A percentile compares a stretch with the other conserved stretches of the same genome.
These are phyloP conservation scores for Kluyveromyces lactis DNA, from an alignment of 805 yeast species.

Conservation along the genomic window DNA sequence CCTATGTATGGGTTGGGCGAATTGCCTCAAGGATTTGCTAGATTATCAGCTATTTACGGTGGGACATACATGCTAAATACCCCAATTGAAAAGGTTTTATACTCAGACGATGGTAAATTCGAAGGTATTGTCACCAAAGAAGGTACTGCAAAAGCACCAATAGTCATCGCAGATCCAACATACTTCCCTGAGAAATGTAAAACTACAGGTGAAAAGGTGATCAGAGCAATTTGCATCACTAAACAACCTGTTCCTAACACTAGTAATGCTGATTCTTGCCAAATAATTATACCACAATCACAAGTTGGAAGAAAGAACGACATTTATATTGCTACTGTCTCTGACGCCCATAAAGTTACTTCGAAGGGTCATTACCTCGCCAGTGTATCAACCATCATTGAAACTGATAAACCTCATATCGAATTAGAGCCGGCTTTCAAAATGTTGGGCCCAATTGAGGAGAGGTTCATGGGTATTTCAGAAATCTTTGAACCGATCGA, in stretches of 20 bases:
- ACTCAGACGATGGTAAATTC: conserved; percentile 63
- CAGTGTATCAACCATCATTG: conserved; percentile 88
- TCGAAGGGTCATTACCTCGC: conserved; percentile 87
- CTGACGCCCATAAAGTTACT: conserved; percentile 83
- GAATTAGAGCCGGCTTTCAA: conserved; percentile 94
- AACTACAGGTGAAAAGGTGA: conserved; percentile 29
- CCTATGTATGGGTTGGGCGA: conserved; percentile 97
- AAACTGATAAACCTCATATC: conserved; percentile 84
- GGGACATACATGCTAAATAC: conserved; percentile 98
- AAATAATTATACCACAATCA: conserved; percentile 92
- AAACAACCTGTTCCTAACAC: conserved; percentile 86
- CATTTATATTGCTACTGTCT: conserved; percentile 85
- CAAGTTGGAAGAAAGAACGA: conserved; percentile 90
- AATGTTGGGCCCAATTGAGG: conserved; percentile 68
- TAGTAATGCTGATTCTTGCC: conserved; percentile 76
- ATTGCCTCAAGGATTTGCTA: conserved; percentile 97
- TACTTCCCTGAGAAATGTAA: conserved; percentile 66
- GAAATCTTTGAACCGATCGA: conserved; percentile 81
- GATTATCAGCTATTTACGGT: conserved; percentile 94
- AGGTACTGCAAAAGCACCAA: conserved; percentile 84
- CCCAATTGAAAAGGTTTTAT: conserved; percentile 83
- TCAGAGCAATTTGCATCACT: conserved; percentile 62
- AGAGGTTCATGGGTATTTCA: conserved; percentile 88
- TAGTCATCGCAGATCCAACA: conserved; percentile 96
- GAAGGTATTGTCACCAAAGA: conserved; percentile 85